Base-by-base conservation (phyloP, 2,329 filamentous ascomycete species). In the Cyphellophora attinorum region DNA sequence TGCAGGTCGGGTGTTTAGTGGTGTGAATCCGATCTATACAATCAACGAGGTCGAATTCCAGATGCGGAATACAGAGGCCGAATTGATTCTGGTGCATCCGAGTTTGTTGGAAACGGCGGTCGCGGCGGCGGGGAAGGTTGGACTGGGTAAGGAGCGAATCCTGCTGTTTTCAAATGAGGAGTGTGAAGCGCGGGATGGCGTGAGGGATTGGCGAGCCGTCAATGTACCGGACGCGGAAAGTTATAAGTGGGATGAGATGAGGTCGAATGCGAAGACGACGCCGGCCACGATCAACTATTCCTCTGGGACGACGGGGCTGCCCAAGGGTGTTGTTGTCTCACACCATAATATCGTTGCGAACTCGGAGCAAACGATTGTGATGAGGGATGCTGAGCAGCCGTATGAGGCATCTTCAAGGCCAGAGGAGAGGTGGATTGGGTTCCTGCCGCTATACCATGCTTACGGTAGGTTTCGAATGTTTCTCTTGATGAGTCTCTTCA, bases 401-500 rank as follows among this genome's bases (percentile, higher is more conserved):
- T 32, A 41, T 6, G 34, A 63, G 58, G 15, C 72, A 73, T 53
- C 62, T 68, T 28, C 75, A 74, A 11, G 45, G 41, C 21, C 51
- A 54, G 8, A 47, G 50, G 37, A 54, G 52, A 47, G 57, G 4
- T 64, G 63, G 1, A 40, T 68, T 2, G 64, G 61, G 1, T 65
- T 67, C 45, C 51, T 67, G 0, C 64, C 64, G 1, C 53, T 55
- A 3, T 61, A 62, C 3, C 64, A 68, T 42, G 63, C 64, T 0
- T 64, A 62, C 1, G 58, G n/a, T 5, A 71, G 93, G 14, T 82
- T 76, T 5, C 80, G 75, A 46, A 71, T 86, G 25, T 67, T 93
- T 19, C 76, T 91, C 43, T 70, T 80, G 18, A 54, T 75, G 11
- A n/a, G n/a, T n/a, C n/a, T n/a, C n/a, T n/a, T n/a, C n/a, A n/a